These are phyloP conservation scores for Aspergillus pseudoviridinutans DNA, from an alignment of 2,329 filamentous ascomycete genomes.

Conservation along the genomic window DNA sequence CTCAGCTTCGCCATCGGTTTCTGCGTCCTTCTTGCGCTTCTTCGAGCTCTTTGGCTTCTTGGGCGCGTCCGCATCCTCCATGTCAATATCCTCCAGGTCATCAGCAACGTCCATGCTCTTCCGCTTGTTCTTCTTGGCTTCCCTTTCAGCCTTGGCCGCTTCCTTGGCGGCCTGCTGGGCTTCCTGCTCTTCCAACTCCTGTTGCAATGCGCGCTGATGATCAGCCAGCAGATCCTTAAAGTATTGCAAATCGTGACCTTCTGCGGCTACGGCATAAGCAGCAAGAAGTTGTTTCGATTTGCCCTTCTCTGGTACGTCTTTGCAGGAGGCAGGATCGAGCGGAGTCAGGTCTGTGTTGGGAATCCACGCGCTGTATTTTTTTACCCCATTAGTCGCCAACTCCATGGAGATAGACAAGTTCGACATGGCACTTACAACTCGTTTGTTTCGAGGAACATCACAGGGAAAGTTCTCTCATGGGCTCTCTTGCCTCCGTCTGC, in stretches of 20 bases:
- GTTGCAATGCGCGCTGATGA: conserved; percentile 53
- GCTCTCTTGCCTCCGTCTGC: conserved; percentile 82
- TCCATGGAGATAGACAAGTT: conserved; percentile 1
- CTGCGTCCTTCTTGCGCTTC: conserved; percentile 76
- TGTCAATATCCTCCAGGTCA: conserved; percentile 55
- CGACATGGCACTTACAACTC: conserved; percentile 74
- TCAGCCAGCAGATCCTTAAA: conserved; percentile 74
- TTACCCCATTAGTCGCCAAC: conserved; percentile 8
- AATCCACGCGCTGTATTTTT: conserved; percentile 74
- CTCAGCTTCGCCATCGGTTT: conserved; percentile 65
- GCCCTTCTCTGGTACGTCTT: conserved; percentile 60
- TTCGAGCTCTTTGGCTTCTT: conserved; percentile 57
- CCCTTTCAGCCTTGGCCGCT: conserved; percentile 50
- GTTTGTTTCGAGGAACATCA: conserved; percentile 93
- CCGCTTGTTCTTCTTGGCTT: conserved; percentile 46
- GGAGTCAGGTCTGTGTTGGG: conserved; percentile 77
- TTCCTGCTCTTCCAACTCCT: conserved; percentile 62
- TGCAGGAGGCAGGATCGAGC: conserved; percentile 69
- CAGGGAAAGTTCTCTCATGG: conserved; percentile 79
- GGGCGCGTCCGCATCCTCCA: conserved; percentile 42
- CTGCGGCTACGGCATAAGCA: conserved; percentile 75
- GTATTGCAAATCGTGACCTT: conserved; percentile 71
- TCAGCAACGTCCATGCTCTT: conserved; percentile 50
- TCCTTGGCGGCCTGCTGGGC: conserved; percentile 57
- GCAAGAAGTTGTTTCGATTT: conserved; percentile 78